Evolutionary conservation across 345 rosid genomes (phyloP).

Genomic region (Populus alba): DNA sequence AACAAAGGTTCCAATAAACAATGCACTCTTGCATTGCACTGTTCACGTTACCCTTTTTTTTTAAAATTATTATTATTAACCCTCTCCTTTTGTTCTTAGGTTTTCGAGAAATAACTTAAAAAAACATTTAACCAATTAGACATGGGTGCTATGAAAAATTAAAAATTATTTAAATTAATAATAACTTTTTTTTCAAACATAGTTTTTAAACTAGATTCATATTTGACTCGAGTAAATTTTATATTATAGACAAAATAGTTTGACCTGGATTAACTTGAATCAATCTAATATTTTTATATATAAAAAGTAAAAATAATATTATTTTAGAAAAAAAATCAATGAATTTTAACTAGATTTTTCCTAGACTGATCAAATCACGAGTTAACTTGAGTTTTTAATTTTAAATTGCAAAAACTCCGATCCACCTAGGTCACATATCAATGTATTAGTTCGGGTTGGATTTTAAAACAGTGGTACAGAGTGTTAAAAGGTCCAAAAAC

Average conservation of each 20-base stretch:
- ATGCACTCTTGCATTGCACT: background rate
- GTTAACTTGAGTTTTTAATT: rapidly evolving
- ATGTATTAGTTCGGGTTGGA: rapidly evolving
- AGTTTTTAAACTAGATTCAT: too few species aligned
- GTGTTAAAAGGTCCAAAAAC: background rate
- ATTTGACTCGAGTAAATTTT: rapidly evolving
- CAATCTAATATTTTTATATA: too few species aligned
- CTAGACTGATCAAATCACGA: rapidly evolving
- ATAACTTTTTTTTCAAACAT: background rate
- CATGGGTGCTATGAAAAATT: background rate
- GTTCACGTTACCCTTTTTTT: background rate
- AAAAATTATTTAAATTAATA: background rate
- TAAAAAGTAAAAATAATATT: too few species aligned
- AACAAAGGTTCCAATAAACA: conserved; percentile 1
- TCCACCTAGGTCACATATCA: too few species aligned
- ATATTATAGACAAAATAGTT: rapidly evolving
- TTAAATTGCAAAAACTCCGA: rapidly evolving
- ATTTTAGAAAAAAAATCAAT: too few species aligned
- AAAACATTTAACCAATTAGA: background rate
- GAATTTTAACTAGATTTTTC: too few species aligned
- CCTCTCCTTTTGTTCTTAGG: background rate
- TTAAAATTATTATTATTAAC: too few species aligned
- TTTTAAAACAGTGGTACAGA: too few species aligned
- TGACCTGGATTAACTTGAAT: too few species aligned
- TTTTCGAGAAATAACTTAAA: background rate